A percentile compares a stretch with the other conserved stretches of the same genome.
phyloP scores from a whole-genome alignment of 1,284 basidiomycete genomes.

The Erythrobasidium hasegawianum region DNA sequence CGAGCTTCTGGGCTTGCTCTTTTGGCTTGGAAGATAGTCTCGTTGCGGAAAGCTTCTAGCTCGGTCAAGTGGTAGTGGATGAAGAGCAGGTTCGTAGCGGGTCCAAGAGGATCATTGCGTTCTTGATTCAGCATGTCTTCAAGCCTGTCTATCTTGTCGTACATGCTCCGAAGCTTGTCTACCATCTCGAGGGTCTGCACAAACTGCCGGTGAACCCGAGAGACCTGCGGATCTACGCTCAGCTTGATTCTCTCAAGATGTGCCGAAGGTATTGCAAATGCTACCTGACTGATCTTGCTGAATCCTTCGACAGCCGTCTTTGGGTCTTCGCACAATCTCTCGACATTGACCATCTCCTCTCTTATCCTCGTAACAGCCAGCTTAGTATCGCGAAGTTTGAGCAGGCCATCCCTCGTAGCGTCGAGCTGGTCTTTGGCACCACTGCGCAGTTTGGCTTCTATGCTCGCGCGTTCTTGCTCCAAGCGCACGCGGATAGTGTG shows the following conservation, averaged over 20 bases:
- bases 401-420: conserved; percentile 80
- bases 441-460: conserved; percentile 83
- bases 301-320: conserved; percentile 66
- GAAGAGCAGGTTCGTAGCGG: conserved; percentile 78
- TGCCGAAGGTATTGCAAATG: conserved; percentile 45
- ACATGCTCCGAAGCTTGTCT: conserved; percentile 84
- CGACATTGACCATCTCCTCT: conserved; percentile 87
- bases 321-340: conserved; percentile 70
- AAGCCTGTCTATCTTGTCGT: conserved; percentile 72
- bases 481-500: conserved; percentile 86
- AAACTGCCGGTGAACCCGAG: conserved; percentile 91
- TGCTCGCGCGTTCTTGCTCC: conserved; percentile 93
- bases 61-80: conserved; percentile 86
- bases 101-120: conserved; percentile 66
- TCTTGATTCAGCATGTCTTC: conserved; percentile 74
- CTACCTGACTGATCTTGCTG: conserved; percentile 83
- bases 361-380: conserved; percentile 79
- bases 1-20: conserved; percentile 49
- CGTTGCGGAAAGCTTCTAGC: conserved; percentile 88
- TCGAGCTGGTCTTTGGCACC: conserved; percentile 93
- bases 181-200: conserved; percentile 94
- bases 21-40: conserved; percentile 87
- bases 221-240: conserved; percentile 60
- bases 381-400: conserved; percentile 76
- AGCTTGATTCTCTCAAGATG: not conserved